Conservation (phyloP, 495 filamentous ascomycete species). For the Aspergillus wentii region DNA sequence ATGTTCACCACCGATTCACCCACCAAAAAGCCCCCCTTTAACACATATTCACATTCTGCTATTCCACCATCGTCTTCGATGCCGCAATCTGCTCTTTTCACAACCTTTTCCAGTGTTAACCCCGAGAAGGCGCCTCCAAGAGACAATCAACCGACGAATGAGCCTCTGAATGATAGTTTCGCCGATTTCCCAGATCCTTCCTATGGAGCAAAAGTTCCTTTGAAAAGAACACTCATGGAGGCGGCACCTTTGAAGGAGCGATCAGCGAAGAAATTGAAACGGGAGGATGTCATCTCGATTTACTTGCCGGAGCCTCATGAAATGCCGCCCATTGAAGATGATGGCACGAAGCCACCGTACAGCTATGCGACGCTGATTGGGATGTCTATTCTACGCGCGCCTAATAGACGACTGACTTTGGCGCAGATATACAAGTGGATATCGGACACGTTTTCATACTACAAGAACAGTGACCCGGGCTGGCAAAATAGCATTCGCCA, state of each 20-base stretch:
- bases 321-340: conserved; percentile 77
- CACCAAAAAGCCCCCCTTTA: conserved; percentile 66
- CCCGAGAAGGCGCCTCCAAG: conserved; percentile 42
- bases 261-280: conserved; percentile 56
- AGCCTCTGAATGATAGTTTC: conserved; percentile 46
- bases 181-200: conserved; percentile 50
- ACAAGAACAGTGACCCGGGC: conserved; percentile 74
- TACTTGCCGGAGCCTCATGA: conserved; percentile 65
- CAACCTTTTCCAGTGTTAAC: conserved; percentile 52
- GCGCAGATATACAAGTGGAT: conserved; percentile 99
- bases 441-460: conserved; percentile 85
- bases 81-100: conserved; percentile 61
- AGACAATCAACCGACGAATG: conserved; percentile 55
- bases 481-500: conserved; percentile 99
- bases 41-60: conserved; percentile 34
- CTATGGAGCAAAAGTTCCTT: conserved; percentile 53
- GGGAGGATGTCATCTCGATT: conserved; percentile 40
- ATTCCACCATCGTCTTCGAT: conserved; percentile 51
- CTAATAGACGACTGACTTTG: conserved; percentile 77
- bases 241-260: conserved; percentile 70
- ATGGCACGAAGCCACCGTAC: conserved; percentile 81
- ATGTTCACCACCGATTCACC: conserved; percentile 79
- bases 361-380: conserved; percentile 96
- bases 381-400: conserved; percentile 90
- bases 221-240: conserved; percentile 68